Conservation (phyloP, 2,329 filamentous ascomycete species). For the Calonectria multiphialidica region DNA sequence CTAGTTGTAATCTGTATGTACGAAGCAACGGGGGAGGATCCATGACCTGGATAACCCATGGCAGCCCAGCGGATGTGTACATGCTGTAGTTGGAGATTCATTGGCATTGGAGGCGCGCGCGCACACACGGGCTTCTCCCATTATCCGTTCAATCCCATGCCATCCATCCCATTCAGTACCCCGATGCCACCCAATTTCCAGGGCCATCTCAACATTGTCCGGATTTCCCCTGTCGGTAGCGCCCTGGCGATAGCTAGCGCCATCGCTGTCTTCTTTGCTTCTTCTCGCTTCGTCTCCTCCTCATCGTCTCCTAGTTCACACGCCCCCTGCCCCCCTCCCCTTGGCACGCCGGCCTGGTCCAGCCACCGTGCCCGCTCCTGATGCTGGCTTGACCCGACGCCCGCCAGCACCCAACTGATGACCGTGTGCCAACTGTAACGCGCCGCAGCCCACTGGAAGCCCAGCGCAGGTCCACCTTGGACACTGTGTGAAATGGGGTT, state of each 20-base stretch:
- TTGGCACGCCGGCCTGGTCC: constrained; percentile 6
- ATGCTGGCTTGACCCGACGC: constrained; percentile 24
- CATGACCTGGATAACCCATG: background rate
- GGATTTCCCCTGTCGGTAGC: constrained; percentile 19
- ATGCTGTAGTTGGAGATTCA: background rate
- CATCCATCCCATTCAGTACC: constrained; percentile 6
- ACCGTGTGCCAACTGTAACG: constrained; percentile 27
- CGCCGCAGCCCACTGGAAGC: constrained; percentile 6
- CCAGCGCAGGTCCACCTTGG: constrained; percentile 1
- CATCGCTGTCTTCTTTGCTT: constrained; percentile 10
- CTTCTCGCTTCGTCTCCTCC: constrained; percentile 1
- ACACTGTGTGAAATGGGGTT: background rate
- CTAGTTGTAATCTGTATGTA: constrained; percentile 2
- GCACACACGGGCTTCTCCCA: background rate
- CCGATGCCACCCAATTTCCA: constrained; percentile 28
- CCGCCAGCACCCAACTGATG: constrained; percentile 25
- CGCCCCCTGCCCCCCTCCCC: background rate
- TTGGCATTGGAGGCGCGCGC: background rate
- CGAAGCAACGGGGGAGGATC: background rate
- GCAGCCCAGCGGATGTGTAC: background rate
- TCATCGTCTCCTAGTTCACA: background rate
- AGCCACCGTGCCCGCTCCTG: constrained; percentile 31
- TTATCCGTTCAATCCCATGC: background rate
- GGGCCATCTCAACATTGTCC: constrained; percentile 1
- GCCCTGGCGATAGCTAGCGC: background rate